A percentile compares a stretch with the other conserved stretches of the same genome.
phyloP scores from a whole-genome alignment of 768 basidiomycete species.

The Pholiota microspora region DNA sequence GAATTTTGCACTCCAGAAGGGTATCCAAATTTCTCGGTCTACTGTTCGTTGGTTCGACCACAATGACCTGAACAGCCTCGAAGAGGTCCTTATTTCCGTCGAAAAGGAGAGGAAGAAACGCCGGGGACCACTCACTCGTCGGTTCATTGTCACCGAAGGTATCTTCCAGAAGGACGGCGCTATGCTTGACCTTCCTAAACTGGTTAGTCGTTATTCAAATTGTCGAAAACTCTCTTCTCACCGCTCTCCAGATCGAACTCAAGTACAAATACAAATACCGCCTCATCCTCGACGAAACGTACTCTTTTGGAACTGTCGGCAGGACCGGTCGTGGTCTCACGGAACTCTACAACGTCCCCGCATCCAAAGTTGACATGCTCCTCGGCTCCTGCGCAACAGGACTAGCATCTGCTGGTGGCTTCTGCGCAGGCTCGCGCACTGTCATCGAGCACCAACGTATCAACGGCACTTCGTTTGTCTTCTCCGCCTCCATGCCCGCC shows the following conservation, averaged over 20 bases:
- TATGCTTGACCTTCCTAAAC: conserved; percentile 88
- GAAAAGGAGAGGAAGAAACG: conserved; percentile 91
- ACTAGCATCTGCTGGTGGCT: conserved; percentile 84
- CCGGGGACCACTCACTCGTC: conserved; percentile 74
- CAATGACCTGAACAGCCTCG: conserved; percentile 88
- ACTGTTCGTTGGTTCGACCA: conserved; percentile 96
- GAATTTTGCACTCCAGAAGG: conserved; percentile 94
- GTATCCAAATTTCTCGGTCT: conserved; percentile 88
- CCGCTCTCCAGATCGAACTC: conserved; percentile 70
- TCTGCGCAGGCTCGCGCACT: conserved; percentile 85
- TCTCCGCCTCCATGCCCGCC: conserved; percentile 92
- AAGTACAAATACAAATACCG: conserved; percentile 97
- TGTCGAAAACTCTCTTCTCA: not conserved
- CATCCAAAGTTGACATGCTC: conserved; percentile 91
- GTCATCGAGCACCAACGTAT: conserved; percentile 96
- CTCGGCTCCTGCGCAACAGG: conserved; percentile 86
- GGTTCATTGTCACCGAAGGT: conserved; percentile 96
- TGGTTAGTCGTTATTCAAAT: conserved; percentile 52
- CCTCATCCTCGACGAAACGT: conserved; percentile 88
- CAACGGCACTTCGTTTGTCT: conserved; percentile 94
- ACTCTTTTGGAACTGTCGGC: conserved; percentile 92
- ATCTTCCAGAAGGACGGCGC: conserved; percentile 94
- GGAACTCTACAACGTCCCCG: conserved; percentile 91
- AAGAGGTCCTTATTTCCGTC: conserved; percentile 78
- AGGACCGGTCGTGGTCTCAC: conserved; percentile 93